phyloP scores from a whole-genome alignment of 768 basidiomycete genomes.

The Amanita inopinata region DNA sequence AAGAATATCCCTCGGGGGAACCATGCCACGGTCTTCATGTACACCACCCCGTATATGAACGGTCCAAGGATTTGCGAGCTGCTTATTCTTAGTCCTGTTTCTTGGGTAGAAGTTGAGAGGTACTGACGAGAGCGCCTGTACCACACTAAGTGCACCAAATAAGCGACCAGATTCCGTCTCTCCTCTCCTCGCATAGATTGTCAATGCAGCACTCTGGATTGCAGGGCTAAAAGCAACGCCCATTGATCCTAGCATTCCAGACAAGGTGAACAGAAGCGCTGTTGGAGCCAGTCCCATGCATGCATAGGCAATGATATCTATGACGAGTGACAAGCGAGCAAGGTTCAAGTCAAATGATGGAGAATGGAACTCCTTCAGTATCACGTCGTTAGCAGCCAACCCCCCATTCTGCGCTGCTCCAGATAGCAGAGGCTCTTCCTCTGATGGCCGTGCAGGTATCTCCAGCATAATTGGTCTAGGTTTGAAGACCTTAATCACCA shows the following conservation, averaged over 20 bases:
- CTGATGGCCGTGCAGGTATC: constrained; percentile 14
- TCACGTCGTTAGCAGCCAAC: constrained; percentile 14
- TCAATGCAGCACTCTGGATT: constrained; percentile 60
- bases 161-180: constrained; percentile 61
- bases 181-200: constrained; percentile 45
- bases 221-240: constrained; percentile 59
- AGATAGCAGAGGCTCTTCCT: constrained; percentile 23
- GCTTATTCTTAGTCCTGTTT: constrained; percentile 9
- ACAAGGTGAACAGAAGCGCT: constrained; percentile 40
- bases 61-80: constrained; percentile 68
- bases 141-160: constrained; percentile 72
- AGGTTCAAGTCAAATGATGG: constrained; percentile 60
- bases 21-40: constrained; percentile 56
- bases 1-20: constrained; percentile 67
- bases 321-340: constrained; percentile 47
- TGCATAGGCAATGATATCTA: constrained; percentile 45
- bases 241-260: constrained; percentile 42
- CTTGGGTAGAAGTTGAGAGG: not conserved
- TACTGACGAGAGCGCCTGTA: constrained; percentile 55
- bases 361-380: constrained; percentile 27
- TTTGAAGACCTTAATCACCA: constrained; percentile 44
- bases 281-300: constrained; percentile 38
- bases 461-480: constrained; percentile 25
- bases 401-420: constrained; percentile 11
- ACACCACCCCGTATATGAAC: constrained; percentile 61